phyloP scores from a whole-genome alignment of 257 asterid genomes.

The Solanum chmielewskii region DNA sequence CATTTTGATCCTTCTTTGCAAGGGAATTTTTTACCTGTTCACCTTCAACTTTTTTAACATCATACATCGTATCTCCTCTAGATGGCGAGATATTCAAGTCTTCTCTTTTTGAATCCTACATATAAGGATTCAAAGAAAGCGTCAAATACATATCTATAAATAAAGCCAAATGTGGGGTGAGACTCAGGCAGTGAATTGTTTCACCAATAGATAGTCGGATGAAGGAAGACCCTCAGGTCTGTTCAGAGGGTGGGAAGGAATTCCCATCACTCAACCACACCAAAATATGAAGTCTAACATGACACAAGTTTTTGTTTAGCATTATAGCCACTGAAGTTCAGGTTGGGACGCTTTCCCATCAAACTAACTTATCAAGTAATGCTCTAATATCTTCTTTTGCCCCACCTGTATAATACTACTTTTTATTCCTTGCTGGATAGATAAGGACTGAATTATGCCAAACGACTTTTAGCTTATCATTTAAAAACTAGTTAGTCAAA shows the following conservation, averaged over 20 bases:
- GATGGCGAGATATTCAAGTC: neutral
- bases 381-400: neutral
- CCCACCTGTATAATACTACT: neutral
- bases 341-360: neutral
- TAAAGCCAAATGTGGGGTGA: neutral
- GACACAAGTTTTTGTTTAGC: neutral
- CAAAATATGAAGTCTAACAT: neutral
- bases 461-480: neutral
- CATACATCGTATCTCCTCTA: neutral
- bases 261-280: neutral
- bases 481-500: neutral
- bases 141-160: neutral
- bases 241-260: neutral
- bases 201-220: neutral
- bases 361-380: neutral
- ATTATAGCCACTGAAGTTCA: neutral
- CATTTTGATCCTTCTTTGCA: neutral
- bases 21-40: neutral
- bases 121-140: neutral
- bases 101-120: conserved; percentile 14
- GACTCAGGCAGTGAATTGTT: neutral
- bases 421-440: neutral
- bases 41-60: neutral
- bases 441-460: neutral
- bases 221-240: neutral